phyloP scores from a whole-genome alignment of 805 yeast species.

The Kazachstania martiniae region DNA sequence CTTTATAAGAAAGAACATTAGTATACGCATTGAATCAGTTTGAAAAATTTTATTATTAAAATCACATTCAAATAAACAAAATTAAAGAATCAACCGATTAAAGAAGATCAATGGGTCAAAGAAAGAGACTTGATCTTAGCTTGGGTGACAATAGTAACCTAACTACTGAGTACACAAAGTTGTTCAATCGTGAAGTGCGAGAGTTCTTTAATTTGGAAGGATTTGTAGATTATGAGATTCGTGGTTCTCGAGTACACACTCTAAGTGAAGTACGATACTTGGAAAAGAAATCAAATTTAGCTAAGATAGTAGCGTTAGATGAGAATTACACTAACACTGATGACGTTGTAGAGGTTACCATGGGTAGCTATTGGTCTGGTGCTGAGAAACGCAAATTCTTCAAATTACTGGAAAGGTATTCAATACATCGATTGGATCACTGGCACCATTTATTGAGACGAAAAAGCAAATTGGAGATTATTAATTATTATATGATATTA shows the following conservation, averaged over 20 bases:
- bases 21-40: too few species aligned
- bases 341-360: too few species aligned
- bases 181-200: constrained; percentile 4
- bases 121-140: too few species aligned
- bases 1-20: too few species aligned
- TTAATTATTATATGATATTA: constrained; percentile 18
- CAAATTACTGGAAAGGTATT: constrained; percentile 18
- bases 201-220: constrained; percentile 2
- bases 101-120: too few species aligned
- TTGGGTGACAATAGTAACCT: too few species aligned
- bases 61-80: too few species aligned
- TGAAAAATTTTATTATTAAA: too few species aligned
- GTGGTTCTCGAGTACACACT: constrained; percentile 4
- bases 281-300: constrained; percentile 1
- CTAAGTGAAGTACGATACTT: constrained; percentile 1
- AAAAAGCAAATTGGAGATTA: constrained; percentile 22
- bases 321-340: neutral
- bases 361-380: constrained; percentile 22
- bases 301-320: neutral
- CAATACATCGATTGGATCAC: constrained; percentile 24
- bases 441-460: constrained; percentile 15
- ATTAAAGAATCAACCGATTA: too few species aligned
- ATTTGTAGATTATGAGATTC: constrained; percentile 4
- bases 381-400: constrained; percentile 24
- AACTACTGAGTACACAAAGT: constrained; percentile 3